Percentiles rank a stretch among this genome's conserved stretches.
phyloP scores from a whole-genome alignment of 495 filamentous ascomycete species.

The Xylaria cubensis region DNA sequence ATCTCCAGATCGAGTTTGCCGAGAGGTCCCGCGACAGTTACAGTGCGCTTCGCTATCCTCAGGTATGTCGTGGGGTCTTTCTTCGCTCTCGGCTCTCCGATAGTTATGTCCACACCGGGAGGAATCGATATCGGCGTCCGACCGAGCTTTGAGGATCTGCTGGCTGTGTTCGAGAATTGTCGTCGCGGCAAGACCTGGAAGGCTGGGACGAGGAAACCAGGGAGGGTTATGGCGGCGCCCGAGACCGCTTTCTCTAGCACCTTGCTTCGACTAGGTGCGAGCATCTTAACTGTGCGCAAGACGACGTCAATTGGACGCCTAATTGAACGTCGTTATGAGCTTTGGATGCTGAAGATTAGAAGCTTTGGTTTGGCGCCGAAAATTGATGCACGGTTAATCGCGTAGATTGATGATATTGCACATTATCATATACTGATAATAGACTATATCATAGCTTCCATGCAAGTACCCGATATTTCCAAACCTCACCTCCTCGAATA shows the following conservation, averaged over 20 bases:
- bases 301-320: slow-evolving; percentile 30
- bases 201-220: slow-evolving; percentile 77
- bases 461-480: no score
- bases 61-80: slow-evolving; percentile 59
- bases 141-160: slow-evolving; percentile 79
- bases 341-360: slow-evolving; percentile 16
- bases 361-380: slow-evolving; percentile 33
- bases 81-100: slow-evolving; percentile 63
- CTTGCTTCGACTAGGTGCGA: slow-evolving; percentile 56
- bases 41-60: slow-evolving; percentile 60
- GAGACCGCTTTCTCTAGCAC: slow-evolving; percentile 48
- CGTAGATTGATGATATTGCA: neutral
- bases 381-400: slow-evolving; percentile 21
- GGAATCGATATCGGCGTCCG: slow-evolving; percentile 81
- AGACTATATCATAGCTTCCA: neutral
- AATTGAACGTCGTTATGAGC: slow-evolving; percentile 8
- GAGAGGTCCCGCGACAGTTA: slow-evolving; percentile 77
- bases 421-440: neutral
- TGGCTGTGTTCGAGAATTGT: slow-evolving; percentile 74
- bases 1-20: slow-evolving; percentile 76
- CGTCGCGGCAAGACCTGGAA: slow-evolving; percentile 63
- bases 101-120: slow-evolving; percentile 75
- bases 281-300: slow-evolving; percentile 45
- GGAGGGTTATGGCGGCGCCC: slow-evolving; percentile 54
- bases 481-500: neutral